phyloP scores from a whole-genome alignment of 169 alveolate species.

The Plasmodium berghei region DNA sequence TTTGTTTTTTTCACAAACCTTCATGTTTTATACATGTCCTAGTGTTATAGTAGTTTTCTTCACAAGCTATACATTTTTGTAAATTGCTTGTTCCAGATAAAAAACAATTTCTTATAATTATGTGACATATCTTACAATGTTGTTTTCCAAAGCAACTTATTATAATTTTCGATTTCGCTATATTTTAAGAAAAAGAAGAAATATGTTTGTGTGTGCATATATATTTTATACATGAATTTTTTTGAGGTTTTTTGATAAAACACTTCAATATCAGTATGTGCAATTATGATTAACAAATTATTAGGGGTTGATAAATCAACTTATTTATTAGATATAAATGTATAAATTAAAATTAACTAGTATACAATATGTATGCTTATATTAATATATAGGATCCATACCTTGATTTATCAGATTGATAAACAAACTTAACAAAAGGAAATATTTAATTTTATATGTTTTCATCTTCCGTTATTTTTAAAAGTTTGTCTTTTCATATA shows the following conservation, averaged over 20 bases:
- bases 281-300: no score
- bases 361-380: no score
- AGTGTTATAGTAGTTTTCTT: constrained; percentile 22
- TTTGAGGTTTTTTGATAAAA: no score
- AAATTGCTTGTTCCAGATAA: constrained; percentile 48
- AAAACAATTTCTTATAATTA: constrained; percentile 52
- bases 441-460: constrained; percentile 1
- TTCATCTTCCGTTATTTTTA: constrained; percentile 9
- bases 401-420: constrained; percentile 13
- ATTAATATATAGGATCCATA: background rate
- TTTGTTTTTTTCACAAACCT: background rate
- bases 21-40: constrained; percentile 9
- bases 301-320: no score
- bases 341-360: no score
- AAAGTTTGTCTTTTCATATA: background rate
- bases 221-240: background rate
- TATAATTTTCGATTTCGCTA: constrained; percentile 28
- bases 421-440: constrained; percentile 1
- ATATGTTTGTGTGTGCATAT: background rate
- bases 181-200: background rate
- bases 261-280: no score
- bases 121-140: constrained; percentile 51
- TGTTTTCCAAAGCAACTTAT: constrained; percentile 37
- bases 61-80: constrained; percentile 43
- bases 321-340: no score